phyloP scores from a whole-genome alignment of 2,329 filamentous ascomycete species.

The Exophiala phaeomuriformis region DNA sequence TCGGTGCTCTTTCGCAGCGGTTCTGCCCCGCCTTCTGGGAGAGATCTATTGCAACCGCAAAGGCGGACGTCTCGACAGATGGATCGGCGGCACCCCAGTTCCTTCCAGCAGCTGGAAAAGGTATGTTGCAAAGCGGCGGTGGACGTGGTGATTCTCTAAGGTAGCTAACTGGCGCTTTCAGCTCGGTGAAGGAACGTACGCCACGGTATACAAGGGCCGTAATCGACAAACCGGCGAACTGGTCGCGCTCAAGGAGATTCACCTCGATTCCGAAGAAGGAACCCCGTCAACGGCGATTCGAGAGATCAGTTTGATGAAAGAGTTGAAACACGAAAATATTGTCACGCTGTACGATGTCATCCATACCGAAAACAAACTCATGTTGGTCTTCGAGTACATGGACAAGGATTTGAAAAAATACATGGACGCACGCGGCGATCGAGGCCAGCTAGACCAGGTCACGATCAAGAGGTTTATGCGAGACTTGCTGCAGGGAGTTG shows the following conservation, averaged over 20 bases:
- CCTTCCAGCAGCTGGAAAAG: constrained; percentile 98
- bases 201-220: constrained; percentile 96
- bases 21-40: constrained; percentile 14
- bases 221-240: constrained; percentile 96
- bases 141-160: too few relatives aligned
- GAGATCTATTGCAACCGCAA: constrained; percentile 17
- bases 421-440: constrained; percentile 89
- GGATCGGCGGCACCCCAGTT: constrained; percentile 91
- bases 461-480: constrained; percentile 99
- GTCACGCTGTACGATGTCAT: constrained; percentile 97
- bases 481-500: constrained; percentile 88
- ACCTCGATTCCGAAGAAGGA: constrained; percentile 96
- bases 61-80: constrained; percentile 43
- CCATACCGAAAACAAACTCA: constrained; percentile 98
- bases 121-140: constrained; percentile 27
- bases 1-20: constrained; percentile 25
- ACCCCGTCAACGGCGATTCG: constrained; percentile 95
- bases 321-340: constrained; percentile 98
- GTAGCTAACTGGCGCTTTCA: constrained; percentile 30
- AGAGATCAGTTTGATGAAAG: constrained; percentile 98
- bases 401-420: constrained; percentile 97
- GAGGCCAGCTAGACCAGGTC: constrained; percentile 76
- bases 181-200: constrained; percentile 97
- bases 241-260: constrained; percentile 95
- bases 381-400: constrained; percentile 99